Percentiles rank a stretch among this genome's conserved stretches.
Conservation (phyloP, 139 green algal genomes). For the Closterium sp. region DNA sequence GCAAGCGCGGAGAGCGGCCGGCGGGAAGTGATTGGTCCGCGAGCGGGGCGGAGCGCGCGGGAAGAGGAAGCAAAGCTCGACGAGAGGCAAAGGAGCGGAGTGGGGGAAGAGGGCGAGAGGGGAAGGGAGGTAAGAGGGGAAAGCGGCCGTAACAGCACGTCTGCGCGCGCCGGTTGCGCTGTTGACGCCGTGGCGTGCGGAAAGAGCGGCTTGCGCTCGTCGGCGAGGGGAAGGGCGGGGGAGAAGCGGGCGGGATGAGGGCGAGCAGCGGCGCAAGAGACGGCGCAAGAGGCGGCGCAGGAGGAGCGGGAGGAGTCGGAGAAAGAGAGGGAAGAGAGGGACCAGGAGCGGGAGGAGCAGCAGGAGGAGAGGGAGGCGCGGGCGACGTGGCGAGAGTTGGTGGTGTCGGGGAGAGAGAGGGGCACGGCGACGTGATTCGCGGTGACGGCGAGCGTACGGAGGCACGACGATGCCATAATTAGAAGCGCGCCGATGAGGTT, state of each 20-base stretch:
- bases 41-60: background rate
- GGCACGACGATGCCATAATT: background rate
- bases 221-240: background rate
- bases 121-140: background rate
- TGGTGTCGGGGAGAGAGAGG: background rate
- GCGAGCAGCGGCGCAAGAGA: too few species aligned
- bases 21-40: background rate
- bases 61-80: background rate
- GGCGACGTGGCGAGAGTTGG: background rate
- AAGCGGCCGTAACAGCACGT: background rate
- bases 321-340: background rate
- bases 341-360: background rate
- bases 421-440: background rate
- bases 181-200: background rate
- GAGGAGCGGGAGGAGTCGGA: background rate
- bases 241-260: background rate
- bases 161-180: background rate
- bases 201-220: background rate
- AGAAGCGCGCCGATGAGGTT: background rate
- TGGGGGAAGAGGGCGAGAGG: background rate
- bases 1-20: background rate
- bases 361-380: background rate
- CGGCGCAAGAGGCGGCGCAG: background rate
- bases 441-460: background rate
- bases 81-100: background rate